phyloP scores from a whole-genome alignment of 345 rosid species.

The Hypericum perforatum region DNA sequence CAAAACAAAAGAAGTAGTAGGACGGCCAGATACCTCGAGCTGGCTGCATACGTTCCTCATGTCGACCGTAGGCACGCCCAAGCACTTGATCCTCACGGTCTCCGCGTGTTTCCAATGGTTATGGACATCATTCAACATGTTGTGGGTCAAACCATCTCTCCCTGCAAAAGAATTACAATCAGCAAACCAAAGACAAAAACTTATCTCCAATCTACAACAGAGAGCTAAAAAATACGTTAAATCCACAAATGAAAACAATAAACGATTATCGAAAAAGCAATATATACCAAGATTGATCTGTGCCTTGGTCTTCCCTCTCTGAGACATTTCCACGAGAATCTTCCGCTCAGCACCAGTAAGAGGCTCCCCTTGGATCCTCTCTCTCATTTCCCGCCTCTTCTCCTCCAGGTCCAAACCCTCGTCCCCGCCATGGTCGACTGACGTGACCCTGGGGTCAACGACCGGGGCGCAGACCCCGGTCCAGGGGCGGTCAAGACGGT shows the following conservation, averaged over 20 bases:
- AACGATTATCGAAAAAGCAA: no score
- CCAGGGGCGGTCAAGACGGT: constrained; percentile 64
- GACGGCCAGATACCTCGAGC: constrained; percentile 53
- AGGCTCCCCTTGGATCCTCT: constrained; percentile 50
- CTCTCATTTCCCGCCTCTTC: constrained; percentile 51
- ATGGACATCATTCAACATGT: constrained; percentile 83
- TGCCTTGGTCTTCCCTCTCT: constrained; percentile 50
- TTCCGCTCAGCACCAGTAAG: constrained; percentile 74
- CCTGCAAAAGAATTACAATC: constrained; percentile 30
- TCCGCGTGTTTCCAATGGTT: constrained; percentile 72
- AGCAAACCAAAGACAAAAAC: not conserved
- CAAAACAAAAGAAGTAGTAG: not conserved
- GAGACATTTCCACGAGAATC: constrained; percentile 57
- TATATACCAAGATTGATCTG: constrained; percentile 64
- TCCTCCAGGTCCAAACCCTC: constrained; percentile 65
- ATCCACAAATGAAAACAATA: constrained; percentile 35
- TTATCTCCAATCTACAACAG: not conserved
- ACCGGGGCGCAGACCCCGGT: constrained; percentile 88
- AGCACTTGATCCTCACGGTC: constrained; percentile 78
- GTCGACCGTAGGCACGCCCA: constrained; percentile 82
- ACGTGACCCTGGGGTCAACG: constrained; percentile 46
- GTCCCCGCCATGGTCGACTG: constrained; percentile 38
- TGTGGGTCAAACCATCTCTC: constrained; percentile 94
- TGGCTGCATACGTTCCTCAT: constrained; percentile 79
- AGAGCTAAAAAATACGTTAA: not conserved